Conservation (phyloP, 2,329 filamentous ascomycete genomes). For the Boeremia lycopersici region DNA sequence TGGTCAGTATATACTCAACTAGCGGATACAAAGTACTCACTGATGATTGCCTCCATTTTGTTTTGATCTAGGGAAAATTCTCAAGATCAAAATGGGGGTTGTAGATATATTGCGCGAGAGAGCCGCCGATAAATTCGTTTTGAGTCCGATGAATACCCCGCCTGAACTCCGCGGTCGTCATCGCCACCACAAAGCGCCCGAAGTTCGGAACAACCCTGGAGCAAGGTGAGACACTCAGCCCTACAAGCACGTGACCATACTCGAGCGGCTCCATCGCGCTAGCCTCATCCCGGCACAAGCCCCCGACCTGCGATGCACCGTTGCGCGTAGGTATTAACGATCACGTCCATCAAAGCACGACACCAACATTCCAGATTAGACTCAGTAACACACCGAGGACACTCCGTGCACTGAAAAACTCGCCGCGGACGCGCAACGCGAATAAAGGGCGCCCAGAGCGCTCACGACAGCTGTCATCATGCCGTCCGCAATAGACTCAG, state of each 20-base stretch:
- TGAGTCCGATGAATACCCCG: constrained; percentile 36
- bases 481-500: constrained; percentile 49
- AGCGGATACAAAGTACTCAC: constrained; percentile 20
- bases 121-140: constrained; percentile 16
- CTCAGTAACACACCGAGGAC: not conserved
- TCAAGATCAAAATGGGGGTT: constrained; percentile 19
- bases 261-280: not conserved
- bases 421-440: not conserved
- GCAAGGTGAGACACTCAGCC: constrained; percentile 9
- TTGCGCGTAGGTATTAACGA: constrained; percentile 21
- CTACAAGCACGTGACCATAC: constrained; percentile 9
- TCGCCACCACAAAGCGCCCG: constrained; percentile 30
- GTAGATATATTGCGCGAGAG: constrained; percentile 30
- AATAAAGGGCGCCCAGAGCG: constrained; percentile 3
- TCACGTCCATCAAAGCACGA: constrained; percentile 12
- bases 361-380: constrained; percentile 13
- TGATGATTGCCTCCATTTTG: constrained; percentile 48
- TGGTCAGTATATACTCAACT: constrained; percentile 25
- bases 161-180: constrained; percentile 36
- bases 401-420: not conserved
- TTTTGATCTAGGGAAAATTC: constrained; percentile 14
- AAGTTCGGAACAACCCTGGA: constrained; percentile 5
- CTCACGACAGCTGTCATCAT: constrained; percentile 29
- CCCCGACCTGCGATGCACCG: not conserved
- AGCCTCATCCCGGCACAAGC: constrained; percentile 1